phyloP scores from a whole-genome alignment of 805 yeast species.

The Saccharomycopsis capsularis region DNA sequence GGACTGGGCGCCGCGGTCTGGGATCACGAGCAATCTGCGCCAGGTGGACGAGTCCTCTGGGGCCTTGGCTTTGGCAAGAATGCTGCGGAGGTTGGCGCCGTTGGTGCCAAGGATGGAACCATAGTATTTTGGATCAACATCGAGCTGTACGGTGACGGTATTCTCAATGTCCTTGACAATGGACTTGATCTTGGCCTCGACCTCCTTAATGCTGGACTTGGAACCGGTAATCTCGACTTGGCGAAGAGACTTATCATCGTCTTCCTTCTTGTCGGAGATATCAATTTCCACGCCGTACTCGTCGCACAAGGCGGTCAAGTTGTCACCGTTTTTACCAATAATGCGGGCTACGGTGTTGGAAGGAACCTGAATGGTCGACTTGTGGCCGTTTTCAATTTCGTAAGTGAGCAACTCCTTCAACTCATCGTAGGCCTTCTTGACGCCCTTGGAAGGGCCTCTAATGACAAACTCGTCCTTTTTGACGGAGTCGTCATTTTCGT shows the following conservation, averaged over 20 bases:
- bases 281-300: constrained; percentile 47
- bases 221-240: constrained; percentile 74
- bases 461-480: constrained; percentile 56
- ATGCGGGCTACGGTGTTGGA: constrained; percentile 69
- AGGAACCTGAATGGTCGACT: constrained; percentile 60
- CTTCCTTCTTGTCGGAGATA: constrained; percentile 35
- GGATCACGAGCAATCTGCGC: constrained; percentile 57
- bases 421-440: constrained; percentile 75
- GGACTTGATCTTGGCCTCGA: constrained; percentile 51
- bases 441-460: constrained; percentile 89
- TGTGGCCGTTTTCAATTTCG: constrained; percentile 80
- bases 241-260: constrained; percentile 40
- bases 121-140: constrained; percentile 69
- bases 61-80: constrained; percentile 75
- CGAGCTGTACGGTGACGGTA: constrained; percentile 47
- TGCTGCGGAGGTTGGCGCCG: constrained; percentile 67
- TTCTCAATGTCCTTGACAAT: constrained; percentile 64
- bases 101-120: constrained; percentile 71
- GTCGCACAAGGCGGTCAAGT: constrained; percentile 72
- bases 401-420: constrained; percentile 74
- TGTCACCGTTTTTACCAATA: constrained; percentile 85
- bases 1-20: constrained; percentile 57
- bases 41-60: constrained; percentile 43
- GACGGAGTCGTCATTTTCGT: constrained; percentile 34
- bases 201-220: constrained; percentile 64